phyloP scores from a whole-genome alignment of 1,139 yeast genomes.

The Hansenula sp. region DNA sequence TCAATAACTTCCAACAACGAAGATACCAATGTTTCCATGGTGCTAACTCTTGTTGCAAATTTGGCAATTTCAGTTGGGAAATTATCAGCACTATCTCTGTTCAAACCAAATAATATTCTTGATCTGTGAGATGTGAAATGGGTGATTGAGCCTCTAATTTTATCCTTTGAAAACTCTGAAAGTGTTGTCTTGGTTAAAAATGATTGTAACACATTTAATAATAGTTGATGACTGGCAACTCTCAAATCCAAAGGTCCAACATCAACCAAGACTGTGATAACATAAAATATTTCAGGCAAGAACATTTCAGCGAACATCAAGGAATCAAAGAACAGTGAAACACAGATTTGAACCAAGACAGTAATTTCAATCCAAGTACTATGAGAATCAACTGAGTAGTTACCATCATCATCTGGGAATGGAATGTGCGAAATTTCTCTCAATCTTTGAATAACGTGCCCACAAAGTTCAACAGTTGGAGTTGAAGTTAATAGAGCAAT shows the following conservation, averaged over 20 bases:
- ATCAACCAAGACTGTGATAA: slow-evolving; percentile 70
- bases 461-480: slow-evolving; percentile 74
- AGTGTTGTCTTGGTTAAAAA: slow-evolving; percentile 58
- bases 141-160: slow-evolving; percentile 50
- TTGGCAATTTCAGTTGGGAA: slow-evolving; percentile 36
- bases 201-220: slow-evolving; percentile 71
- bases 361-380: slow-evolving; percentile 73
- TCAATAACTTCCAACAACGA: slow-evolving; percentile 58
- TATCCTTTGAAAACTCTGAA: slow-evolving; percentile 36
- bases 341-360: slow-evolving; percentile 62
- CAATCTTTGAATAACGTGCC: slow-evolving; percentile 55
- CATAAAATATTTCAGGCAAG: slow-evolving; percentile 69
- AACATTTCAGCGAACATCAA: slow-evolving; percentile 60
- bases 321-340: slow-evolving; percentile 72
- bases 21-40: slow-evolving; percentile 64
- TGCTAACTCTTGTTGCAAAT: slow-evolving; percentile 47
- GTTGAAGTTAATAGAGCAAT: slow-evolving; percentile 57
- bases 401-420: slow-evolving; percentile 34
- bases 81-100: slow-evolving; percentile 52
- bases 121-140: slow-evolving; percentile 71
- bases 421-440: slow-evolving; percentile 45
- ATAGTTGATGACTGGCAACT: slow-evolving; percentile 56
- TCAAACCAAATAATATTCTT: slow-evolving; percentile 72
- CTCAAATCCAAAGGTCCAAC: slow-evolving; percentile 71
- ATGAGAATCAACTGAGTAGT: slow-evolving; percentile 43